Conservation (phyloP, 805 yeast genomes). For the Danielia oregonensis region DNA sequence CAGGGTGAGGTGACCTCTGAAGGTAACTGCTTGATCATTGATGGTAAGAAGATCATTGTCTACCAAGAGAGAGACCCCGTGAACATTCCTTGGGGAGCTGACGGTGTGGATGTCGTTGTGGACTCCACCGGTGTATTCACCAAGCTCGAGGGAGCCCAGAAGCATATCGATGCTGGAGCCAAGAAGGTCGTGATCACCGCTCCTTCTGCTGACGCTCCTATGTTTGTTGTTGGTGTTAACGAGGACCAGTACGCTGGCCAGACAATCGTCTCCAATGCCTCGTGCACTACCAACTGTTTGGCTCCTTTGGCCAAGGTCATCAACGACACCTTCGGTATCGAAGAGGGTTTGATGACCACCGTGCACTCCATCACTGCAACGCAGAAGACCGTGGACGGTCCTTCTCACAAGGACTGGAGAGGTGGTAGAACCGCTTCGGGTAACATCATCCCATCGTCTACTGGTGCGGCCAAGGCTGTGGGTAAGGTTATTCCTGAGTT, state of each 20-base stretch:
- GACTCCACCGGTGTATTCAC: slow-evolving; percentile 37
- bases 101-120: slow-evolving; percentile 29
- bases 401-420: slow-evolving; percentile 39
- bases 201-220: slow-evolving; percentile 34
- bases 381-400: slow-evolving; percentile 36
- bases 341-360: slow-evolving; percentile 36
- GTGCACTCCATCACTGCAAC: slow-evolving; percentile 37
- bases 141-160: slow-evolving; percentile 32
- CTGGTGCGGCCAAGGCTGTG: slow-evolving; percentile 38
- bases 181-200: slow-evolving; percentile 34
- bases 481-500: slow-evolving; percentile 36
- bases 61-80: slow-evolving; percentile 35
- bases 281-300: slow-evolving; percentile 37
- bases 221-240: slow-evolving; percentile 35
- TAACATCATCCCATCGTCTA: slow-evolving; percentile 34
- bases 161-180: slow-evolving; percentile 36
- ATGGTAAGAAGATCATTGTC: slow-evolving; percentile 26
- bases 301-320: slow-evolving; percentile 37
- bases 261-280: slow-evolving; percentile 32
- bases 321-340: slow-evolving; percentile 32
- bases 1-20: slow-evolving; percentile 25
- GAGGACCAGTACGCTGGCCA: slow-evolving; percentile 32
- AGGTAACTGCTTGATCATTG: slow-evolving; percentile 23
- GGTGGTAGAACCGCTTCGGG: slow-evolving; percentile 37
- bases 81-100: slow-evolving; percentile 32